A percentile compares a stretch with the other conserved stretches of the same genome.
Evolutionary conservation across 768 basidiomycete genomes (phyloP).

Genomic region (Cystoderma amianthinum): DNA sequence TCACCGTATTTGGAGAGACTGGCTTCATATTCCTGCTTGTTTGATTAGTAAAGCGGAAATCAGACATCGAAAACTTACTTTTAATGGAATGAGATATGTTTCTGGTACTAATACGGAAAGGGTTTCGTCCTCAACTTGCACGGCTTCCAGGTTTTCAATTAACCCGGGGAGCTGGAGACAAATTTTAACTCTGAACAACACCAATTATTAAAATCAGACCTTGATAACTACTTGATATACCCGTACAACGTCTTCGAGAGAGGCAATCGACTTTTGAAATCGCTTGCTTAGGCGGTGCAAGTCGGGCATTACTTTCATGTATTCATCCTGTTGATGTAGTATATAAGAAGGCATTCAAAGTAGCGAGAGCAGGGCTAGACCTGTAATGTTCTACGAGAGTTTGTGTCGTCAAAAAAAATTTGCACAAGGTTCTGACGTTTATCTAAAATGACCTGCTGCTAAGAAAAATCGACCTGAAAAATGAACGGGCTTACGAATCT

Average conservation of each 20-base stretch:
- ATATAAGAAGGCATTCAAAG: too few species aligned
- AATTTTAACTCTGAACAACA: background rate
- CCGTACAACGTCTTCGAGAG: conserved; percentile 91
- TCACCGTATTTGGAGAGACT: conserved; percentile 76
- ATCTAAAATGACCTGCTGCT: too few species aligned
- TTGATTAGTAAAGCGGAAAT: background rate
- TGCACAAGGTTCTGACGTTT: conserved; percentile 87
- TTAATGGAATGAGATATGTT: conserved; percentile 53
- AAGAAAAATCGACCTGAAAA: too few species aligned
- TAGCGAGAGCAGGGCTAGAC: conserved; percentile 24
- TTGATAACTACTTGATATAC: conserved; percentile 91
- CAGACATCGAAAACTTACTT: conserved; percentile 39
- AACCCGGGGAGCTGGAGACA: conserved; percentile 65
- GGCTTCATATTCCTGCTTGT: conserved; percentile 50
- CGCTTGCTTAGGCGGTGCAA: conserved; percentile 87
- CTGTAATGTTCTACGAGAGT: conserved; percentile 65
- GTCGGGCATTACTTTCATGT: conserved; percentile 88
- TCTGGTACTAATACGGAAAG: conserved; percentile 53
- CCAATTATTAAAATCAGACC: conserved; percentile 32
- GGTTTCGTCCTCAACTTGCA: conserved; percentile 37
- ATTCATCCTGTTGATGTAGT: conserved; percentile 59
- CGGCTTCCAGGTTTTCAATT: conserved; percentile 51
- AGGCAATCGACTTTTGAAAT: conserved; percentile 79
- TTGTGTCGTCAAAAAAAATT: conserved; percentile 73
- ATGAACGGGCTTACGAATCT: conserved; percentile 71